Evolutionary conservation across 2,329 filamentous ascomycete species (phyloP).

Genomic region (Colletotrichum lindemuthianum): DNA sequence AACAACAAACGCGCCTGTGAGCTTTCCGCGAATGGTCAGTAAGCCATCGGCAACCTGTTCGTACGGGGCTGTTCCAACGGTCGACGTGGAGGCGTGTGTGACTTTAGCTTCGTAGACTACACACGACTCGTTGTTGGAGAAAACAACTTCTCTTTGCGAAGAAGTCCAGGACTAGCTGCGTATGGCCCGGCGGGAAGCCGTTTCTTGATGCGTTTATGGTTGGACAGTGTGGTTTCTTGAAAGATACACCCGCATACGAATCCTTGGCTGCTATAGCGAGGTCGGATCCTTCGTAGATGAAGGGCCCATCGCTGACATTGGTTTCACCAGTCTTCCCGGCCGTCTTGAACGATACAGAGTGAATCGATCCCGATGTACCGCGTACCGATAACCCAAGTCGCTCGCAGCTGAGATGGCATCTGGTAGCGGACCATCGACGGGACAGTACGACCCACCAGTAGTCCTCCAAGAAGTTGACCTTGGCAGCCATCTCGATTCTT

Average conservation of each 20-base stretch:
- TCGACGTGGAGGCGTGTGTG: background rate
- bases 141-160: background rate
- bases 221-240: background rate
- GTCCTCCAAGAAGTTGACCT: no score
- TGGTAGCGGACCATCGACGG: no score
- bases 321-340: background rate
- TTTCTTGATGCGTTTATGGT: background rate
- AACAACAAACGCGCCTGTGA: background rate
- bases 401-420: background rate
- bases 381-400: background rate
- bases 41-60: background rate
- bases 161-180: background rate
- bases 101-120: background rate
- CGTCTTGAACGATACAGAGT: conserved; percentile 23
- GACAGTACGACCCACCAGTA: no score
- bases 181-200: background rate
- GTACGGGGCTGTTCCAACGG: background rate
- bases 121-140: background rate
- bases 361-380: conserved; percentile 20
- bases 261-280: background rate
- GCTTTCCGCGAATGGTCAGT: background rate
- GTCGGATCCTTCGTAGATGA: background rate
- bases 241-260: background rate
- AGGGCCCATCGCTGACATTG: conserved; percentile 7
- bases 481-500: no score